Base-by-base conservation (phyloP, 192 early-diverging fungal species). In the Umbelopsis sp. region DNA sequence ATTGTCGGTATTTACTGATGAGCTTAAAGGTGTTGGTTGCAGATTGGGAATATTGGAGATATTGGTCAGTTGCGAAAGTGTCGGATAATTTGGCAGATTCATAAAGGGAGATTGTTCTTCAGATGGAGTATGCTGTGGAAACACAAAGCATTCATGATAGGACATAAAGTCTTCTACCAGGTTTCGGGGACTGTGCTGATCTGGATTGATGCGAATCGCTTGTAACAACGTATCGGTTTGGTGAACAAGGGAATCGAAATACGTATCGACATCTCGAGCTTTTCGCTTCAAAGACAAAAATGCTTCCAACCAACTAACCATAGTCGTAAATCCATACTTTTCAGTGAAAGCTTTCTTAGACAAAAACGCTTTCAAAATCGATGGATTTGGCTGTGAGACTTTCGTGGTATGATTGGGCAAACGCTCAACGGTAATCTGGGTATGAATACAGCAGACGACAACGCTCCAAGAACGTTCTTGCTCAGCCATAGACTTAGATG, bases 31-130 rank as follows among this genome's bases (percentile, higher is more conserved):
- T 18, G 35, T 16, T 18, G 37, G 23, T 22, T 27, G 27, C 25
- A 61, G n/a, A 27, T 61, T 27, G 33, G 55, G 55, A 35, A 61
- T 61, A n/a, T 15, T 4, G 3, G 27, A 18, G 2, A 30, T 8
- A 35, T 6, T 7, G 0, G 25, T 15, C 55, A 61, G 30, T 35
- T 61, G 55, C 16, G 55, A 61, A 18, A 61, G 21, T 16, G 30
- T 4, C 18, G 55, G 55, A n/a, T 61, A 61, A 35, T 61, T 61
- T 61, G 27, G 55, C n/a, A 61, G 13, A 61, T 52, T 21, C 3
- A 61, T 11, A 16, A 25, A 4, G 11, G 55, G 13, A 12, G 11
- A 35, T 35, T 61, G 5, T 18, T n/a, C 12, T 27, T 30, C 21
- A 18, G 23, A 35, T 16, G 13, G 25, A 16, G 27, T 13, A 30